phyloP scores from a whole-genome alignment of 2,329 filamentous ascomycete genomes.

The Fusarium sp. region DNA sequence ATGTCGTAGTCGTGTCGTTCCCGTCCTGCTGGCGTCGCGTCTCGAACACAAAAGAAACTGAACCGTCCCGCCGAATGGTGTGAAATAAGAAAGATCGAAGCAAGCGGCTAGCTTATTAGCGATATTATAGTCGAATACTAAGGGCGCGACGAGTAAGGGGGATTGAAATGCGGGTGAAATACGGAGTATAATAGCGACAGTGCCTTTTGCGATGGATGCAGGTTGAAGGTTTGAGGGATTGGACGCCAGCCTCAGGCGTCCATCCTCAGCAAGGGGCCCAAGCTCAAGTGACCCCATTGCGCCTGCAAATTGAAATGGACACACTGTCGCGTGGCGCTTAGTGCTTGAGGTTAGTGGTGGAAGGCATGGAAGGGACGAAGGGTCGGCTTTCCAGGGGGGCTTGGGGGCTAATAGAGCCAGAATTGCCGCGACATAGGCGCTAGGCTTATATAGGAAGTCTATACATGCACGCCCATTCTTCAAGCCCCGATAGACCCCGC shows the following conservation, averaged over 20 bases:
- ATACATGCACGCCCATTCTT: conserved; percentile 40
- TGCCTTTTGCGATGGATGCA: conserved; percentile 37
- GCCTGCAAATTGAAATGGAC: conserved; percentile 42
- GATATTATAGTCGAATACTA: conserved; percentile 6
- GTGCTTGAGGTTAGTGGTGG: conserved; percentile 27
- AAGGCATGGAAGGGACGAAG: conserved; percentile 10
- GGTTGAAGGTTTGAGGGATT: conserved; percentile 41
- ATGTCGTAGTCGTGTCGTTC: conserved; percentile 17
- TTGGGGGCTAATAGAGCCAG: conserved; percentile 2
- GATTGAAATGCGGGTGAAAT: conserved; percentile 25
- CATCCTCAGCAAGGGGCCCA: conserved; percentile 24
- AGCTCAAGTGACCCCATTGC: conserved; percentile 25
- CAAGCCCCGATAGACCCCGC: conserved; percentile 18
- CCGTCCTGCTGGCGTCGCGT: conserved; percentile 25
- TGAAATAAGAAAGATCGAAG: conserved; percentile 13
- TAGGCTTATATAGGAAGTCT: conserved; percentile 38
- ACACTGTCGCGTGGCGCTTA: conserved; percentile 42
- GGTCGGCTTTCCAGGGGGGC: conserved; percentile 16
- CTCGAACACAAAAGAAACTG: conserved; percentile 19
- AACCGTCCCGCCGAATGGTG: conserved; percentile 14
- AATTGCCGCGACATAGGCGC: conserved; percentile 35
- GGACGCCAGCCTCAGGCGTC: conserved; percentile 28
- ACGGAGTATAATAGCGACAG: conserved; percentile 29
- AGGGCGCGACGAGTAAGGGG: conserved; percentile 5
- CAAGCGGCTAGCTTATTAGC: conserved; percentile 16